Conservation (phyloP, 2,329 filamentous ascomycete species). For the Cladosporium sp. region DNA sequence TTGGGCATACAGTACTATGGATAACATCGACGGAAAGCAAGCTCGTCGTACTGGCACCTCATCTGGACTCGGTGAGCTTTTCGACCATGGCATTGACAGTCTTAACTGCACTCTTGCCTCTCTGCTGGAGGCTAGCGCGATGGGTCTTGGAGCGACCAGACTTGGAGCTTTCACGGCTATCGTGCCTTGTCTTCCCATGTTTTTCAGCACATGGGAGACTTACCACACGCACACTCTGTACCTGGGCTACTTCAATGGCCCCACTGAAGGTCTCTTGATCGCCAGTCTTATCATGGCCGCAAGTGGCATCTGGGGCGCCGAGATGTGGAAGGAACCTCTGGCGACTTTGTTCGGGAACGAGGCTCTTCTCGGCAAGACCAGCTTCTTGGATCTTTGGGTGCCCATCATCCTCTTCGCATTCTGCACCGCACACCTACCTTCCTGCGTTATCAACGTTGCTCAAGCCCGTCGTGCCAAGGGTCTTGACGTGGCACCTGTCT, state of each 20-base stretch:
- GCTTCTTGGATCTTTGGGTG: slow-evolving; percentile 87
- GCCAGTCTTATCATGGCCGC: slow-evolving; percentile 81
- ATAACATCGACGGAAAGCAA: slow-evolving; percentile 98
- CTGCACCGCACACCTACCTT: slow-evolving; percentile 67
- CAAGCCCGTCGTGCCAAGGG: slow-evolving; percentile 67
- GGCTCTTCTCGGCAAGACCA: slow-evolving; percentile 63
- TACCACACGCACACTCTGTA: slow-evolving; percentile 98
- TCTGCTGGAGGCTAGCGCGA: slow-evolving; percentile 84
- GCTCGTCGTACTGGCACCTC: slow-evolving; percentile 91
- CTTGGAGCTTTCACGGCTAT: slow-evolving; percentile 88
- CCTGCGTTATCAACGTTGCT: slow-evolving; percentile 82
- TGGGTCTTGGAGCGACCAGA: slow-evolving; percentile 80
- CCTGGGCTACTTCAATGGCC: slow-evolving; percentile 93
- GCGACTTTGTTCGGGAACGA: slow-evolving; percentile 62
- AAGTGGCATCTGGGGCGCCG: slow-evolving; percentile 82
- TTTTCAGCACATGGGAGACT: slow-evolving; percentile 99
- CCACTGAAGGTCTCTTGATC: slow-evolving; percentile 89
- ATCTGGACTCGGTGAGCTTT: slow-evolving; percentile 89
- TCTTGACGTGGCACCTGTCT: slow-evolving; percentile 73
- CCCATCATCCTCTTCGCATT: slow-evolving; percentile 48
- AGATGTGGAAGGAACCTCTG: slow-evolving; percentile 77
- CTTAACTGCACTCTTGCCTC: slow-evolving; percentile 94
- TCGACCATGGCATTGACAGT: slow-evolving; percentile 98
- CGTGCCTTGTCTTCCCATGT: slow-evolving; percentile 92
- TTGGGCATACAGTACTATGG: slow-evolving; percentile 97